A percentile compares a stretch with the other conserved stretches of the same genome.
phyloP scores from a whole-genome alignment of 2,329 filamentous ascomycete species.

The Penicillium sp. region DNA sequence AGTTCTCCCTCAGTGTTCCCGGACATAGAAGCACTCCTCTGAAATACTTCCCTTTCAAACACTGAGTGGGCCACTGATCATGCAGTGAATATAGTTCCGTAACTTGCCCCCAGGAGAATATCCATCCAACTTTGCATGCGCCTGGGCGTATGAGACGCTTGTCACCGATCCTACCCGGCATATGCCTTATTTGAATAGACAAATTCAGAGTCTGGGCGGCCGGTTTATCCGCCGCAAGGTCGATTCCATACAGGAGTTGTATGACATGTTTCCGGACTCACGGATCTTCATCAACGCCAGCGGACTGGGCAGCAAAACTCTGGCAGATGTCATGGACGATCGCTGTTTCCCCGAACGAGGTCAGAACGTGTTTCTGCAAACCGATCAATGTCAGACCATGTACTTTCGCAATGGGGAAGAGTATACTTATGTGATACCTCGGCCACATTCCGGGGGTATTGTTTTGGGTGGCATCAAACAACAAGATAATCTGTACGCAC shows the following conservation, averaged over 20 bases:
- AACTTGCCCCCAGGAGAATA: slow-evolving; percentile 35
- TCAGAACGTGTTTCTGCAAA: slow-evolving; percentile 41
- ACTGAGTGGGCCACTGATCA: not conserved
- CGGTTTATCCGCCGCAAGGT: slow-evolving; percentile 39
- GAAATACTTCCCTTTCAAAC: not conserved
- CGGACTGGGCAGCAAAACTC: slow-evolving; percentile 37
- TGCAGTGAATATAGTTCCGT: slow-evolving; percentile 32
- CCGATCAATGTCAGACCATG: slow-evolving; percentile 32
- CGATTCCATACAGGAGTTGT: slow-evolving; percentile 37
- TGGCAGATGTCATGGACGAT: slow-evolving; percentile 39
- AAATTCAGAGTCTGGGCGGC: slow-evolving; percentile 35
- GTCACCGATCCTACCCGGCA: slow-evolving; percentile 43
- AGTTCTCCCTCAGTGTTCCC: slow-evolving; percentile 6
- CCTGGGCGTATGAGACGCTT: slow-evolving; percentile 40
- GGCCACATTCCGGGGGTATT: slow-evolving; percentile 36
- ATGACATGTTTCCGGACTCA: slow-evolving; percentile 39
- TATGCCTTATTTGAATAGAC: slow-evolving; percentile 38
- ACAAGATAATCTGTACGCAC: slow-evolving; percentile 33
- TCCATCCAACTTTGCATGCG: slow-evolving; percentile 36
- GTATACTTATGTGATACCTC: slow-evolving; percentile 44
- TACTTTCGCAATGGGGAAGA: slow-evolving; percentile 42
- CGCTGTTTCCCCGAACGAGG: slow-evolving; percentile 41
- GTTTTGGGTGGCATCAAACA: slow-evolving; percentile 42
- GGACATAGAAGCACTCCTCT: not conserved
- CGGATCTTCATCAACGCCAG: slow-evolving; percentile 44